These are phyloP conservation scores for Saccharomyces pastorianus DNA, from an alignment of 1,139 yeast species.

Conservation along the genomic window DNA sequence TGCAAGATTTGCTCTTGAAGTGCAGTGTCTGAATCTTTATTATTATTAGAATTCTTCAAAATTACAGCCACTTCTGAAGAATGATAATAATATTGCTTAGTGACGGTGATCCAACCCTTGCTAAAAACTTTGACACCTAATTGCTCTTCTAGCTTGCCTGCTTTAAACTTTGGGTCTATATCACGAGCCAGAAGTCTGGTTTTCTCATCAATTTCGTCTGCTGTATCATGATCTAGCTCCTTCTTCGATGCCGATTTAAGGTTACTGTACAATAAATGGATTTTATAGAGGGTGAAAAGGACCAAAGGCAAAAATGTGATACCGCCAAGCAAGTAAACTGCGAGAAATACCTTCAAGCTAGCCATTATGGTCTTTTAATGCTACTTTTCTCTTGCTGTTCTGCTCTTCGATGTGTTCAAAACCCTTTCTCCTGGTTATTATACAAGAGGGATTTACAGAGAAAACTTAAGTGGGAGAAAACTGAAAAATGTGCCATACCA, in stretches of 20 bases:
- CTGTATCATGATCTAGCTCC: conserved; percentile 16
- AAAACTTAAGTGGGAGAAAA: not conserved
- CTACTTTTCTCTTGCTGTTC: not conserved
- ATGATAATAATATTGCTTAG: conserved; percentile 59
- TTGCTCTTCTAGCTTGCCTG: conserved; percentile 56
- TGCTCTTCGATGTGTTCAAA: not conserved
- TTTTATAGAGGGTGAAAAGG: conserved; percentile 27
- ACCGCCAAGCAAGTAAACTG: conserved; percentile 62
- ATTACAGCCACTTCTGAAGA: conserved; percentile 50
- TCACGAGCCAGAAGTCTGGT: conserved; percentile 13
- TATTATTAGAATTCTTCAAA: conserved; percentile 32
- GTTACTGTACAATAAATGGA: conserved; percentile 12
- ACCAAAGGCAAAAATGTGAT: conserved; percentile 63
- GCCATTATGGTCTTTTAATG: conserved; percentile 7
- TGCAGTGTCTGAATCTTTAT: conserved; percentile 13
- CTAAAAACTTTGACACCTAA: conserved; percentile 58
- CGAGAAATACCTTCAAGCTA: conserved; percentile 14
- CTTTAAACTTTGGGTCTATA: conserved; percentile 40
- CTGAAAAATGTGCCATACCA: not conserved
- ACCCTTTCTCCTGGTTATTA: not conserved
- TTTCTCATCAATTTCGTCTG: not conserved
- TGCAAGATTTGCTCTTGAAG: conserved; percentile 16
- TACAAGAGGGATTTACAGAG: not conserved
- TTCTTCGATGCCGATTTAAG: conserved; percentile 19
- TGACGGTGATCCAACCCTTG: conserved; percentile 77